phyloP scores from a whole-genome alignment of 2,329 filamentous ascomycete genomes.

The Alternaria hordeiaustralica region DNA sequence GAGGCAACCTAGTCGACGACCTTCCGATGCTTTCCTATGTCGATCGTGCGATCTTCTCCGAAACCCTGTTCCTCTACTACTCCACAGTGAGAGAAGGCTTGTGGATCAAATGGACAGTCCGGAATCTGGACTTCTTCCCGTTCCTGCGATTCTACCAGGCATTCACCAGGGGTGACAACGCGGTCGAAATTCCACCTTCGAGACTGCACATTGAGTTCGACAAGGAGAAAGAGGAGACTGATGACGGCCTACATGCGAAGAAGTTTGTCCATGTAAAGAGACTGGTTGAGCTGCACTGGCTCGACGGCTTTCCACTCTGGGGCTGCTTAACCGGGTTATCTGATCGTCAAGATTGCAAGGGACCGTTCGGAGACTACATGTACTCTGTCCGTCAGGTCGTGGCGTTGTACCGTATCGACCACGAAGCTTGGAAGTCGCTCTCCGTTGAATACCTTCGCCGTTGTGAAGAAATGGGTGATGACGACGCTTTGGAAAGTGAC shows the following conservation, averaged over 20 bases:
- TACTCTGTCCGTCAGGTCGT: conserved; percentile 9
- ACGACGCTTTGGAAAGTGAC: background rate
- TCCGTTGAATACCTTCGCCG: background rate
- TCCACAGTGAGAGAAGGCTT: background rate
- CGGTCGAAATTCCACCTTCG: background rate
- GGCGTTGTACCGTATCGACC: background rate
- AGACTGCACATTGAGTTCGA: background rate
- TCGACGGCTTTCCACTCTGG: conserved; percentile 4
- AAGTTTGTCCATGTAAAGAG: background rate
- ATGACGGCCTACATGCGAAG: background rate
- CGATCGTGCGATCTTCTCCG: background rate
- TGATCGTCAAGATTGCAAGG: background rate
- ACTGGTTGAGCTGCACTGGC: conserved; percentile 7
- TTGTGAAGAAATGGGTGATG: background rate
- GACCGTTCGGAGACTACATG: background rate
- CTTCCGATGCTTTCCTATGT: background rate
- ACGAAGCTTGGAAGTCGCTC: background rate
- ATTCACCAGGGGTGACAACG: background rate
- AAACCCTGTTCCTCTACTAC: background rate
- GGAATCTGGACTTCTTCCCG: conserved; percentile 1
- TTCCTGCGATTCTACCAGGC: conserved; percentile 2
- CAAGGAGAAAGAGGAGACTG: background rate
- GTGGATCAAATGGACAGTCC: background rate
- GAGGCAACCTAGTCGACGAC: conserved; percentile 7
- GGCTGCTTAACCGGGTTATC: background rate